Base-by-base conservation (phyloP, 352 stramenopile species). In the Ophiocytium majus region DNA sequence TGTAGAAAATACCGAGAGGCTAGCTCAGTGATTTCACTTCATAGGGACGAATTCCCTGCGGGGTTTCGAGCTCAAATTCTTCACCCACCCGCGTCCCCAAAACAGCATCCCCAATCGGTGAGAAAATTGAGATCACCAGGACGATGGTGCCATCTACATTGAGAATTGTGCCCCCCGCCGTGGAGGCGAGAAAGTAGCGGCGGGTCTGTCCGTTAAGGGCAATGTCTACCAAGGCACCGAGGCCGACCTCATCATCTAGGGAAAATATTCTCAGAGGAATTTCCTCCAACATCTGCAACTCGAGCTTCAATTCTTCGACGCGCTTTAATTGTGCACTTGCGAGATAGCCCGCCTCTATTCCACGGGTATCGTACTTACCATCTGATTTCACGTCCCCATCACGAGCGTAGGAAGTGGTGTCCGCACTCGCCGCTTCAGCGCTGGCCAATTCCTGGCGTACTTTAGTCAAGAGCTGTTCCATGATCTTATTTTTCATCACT, bases 311-410 rank as follows among this genome's bases (percentile, higher is more conserved):
- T 71, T 71, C 57, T 71, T 71, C 57, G 28, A 71, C 57, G 28
- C 57, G 57, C 57, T 71, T 71, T 71, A 23, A 28, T 28, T 71
- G 57, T 23, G 57, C 57, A 23, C 57, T 28, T 28, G 57, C 57
- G 19, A 71, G 28, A 71, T 71, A 71, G 28, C 57, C 57, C 28
- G 57, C 57, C 57, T 71, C 57, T 23, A 71, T 71, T 71, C 57
- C 57, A 71, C 57, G 57, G 57, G 57, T 71, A 71, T 71, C 57
- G 57, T 71, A 71, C 28, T 71, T 71, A 71, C 57, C 57, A 28
- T 71, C 57, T 28, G 57, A 28, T 28, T 71, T 71, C 28, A 71
- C 57, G 57, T 71, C 57, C 28, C 57, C 57, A 23, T 71, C 57
- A 28, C 57, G 57, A 23, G 57, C 57, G 28, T 71, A 71, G 28